Percentiles rank a stretch among this genome's conserved stretches.
Conservation (phyloP, 805 yeast genomes). For the Schwanniomyces yamadae region DNA sequence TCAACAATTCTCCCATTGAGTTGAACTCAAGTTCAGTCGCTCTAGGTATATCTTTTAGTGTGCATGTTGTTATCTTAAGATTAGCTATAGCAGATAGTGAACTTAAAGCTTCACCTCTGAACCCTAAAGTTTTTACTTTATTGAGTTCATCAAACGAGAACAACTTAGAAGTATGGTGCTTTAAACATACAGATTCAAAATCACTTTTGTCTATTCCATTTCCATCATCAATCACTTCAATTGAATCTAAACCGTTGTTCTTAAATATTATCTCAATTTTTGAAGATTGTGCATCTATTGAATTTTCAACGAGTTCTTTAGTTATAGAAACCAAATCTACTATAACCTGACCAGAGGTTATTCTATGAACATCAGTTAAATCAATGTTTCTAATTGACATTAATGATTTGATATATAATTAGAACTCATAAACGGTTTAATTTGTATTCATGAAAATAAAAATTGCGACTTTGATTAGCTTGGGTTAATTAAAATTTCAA, state of each 20-base stretch:
- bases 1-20: constrained; percentile 49
- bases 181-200: constrained; percentile 52
- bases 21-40: constrained; percentile 59
- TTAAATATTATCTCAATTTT: constrained; percentile 65
- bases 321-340: constrained; percentile 72
- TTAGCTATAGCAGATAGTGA: constrained; percentile 60
- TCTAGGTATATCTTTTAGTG: constrained; percentile 47
- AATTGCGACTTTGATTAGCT: neutral
- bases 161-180: constrained; percentile 70
- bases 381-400: constrained; percentile 28
- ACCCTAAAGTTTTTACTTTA: constrained; percentile 59
- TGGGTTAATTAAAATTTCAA: neutral
- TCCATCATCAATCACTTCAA: constrained; percentile 72
- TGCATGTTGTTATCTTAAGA: constrained; percentile 51
- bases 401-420: neutral
- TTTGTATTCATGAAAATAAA: too few relatives aligned
- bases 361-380: constrained; percentile 58
- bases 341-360: constrained; percentile 94
- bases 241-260: constrained; percentile 69
- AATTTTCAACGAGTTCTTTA: constrained; percentile 84
- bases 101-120: constrained; percentile 80
- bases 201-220: constrained; percentile 57
- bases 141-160: constrained; percentile 52
- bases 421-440: too few relatives aligned
- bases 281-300: constrained; percentile 75